Percentiles rank a stretch among this genome's conserved stretches.
These are phyloP conservation scores for Russula sp. DNA, from an alignment of 768 basidiomycete genomes.

Conservation along the genomic window DNA sequence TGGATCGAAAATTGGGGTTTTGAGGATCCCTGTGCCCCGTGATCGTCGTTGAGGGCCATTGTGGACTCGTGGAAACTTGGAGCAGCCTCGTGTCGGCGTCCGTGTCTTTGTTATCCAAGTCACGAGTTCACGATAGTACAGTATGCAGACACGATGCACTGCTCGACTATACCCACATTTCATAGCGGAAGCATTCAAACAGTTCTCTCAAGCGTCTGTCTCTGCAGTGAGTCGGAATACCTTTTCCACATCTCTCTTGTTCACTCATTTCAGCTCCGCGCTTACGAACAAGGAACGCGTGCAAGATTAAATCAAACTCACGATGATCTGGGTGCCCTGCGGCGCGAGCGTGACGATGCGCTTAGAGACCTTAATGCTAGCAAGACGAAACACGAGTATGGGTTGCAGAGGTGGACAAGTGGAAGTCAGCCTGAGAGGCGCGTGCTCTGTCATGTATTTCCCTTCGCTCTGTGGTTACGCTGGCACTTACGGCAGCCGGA, in stretches of 20 bases:
- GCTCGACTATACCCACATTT: no score
- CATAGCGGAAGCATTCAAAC: slow-evolving; percentile 38
- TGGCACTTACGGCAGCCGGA: slow-evolving; percentile 2
- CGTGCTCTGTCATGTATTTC: neutral
- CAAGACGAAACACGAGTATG: slow-evolving; percentile 14
- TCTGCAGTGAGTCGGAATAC: slow-evolving; percentile 33
- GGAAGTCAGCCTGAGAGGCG: slow-evolving; percentile 24
- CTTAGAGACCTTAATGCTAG: slow-evolving; percentile 10
- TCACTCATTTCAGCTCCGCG: slow-evolving; percentile 18
- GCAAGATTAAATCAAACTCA: slow-evolving; percentile 11
- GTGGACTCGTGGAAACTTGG: no score
- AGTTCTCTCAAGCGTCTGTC: slow-evolving; percentile 37
- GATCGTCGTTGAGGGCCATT: no score
- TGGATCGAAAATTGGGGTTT: no score
- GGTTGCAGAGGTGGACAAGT: slow-evolving; percentile 19
- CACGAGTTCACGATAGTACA: no score
- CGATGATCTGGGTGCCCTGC: slow-evolving; percentile 15
- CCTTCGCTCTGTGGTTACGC: neutral
- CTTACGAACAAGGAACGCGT: slow-evolving; percentile 22
- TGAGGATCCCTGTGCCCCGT: no score
- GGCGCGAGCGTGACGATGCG: slow-evolving; percentile 23
- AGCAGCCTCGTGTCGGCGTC: no score
- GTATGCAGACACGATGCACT: no score
- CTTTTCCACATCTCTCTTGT: neutral
- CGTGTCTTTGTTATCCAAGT: no score